Evolutionary conservation across 768 basidiomycete genomes (phyloP), one percentile per base, ranked within the genome.

Genomic region (Panaeolus cyanescens): DNA sequence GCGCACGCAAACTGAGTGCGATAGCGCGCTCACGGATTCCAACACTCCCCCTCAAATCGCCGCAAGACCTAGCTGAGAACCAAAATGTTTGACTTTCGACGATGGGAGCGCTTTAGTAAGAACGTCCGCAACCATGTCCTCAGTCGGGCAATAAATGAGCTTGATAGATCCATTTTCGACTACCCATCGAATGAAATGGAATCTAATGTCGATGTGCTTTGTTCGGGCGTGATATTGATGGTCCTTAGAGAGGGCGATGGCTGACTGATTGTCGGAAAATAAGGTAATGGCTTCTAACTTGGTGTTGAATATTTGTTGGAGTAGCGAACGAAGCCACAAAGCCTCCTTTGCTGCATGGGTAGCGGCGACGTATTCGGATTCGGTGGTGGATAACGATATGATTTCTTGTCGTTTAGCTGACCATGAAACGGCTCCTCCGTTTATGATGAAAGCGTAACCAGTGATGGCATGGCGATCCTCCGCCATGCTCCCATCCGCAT

Each of bases 351-450:
- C n/a, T n/a, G n/a, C n/a, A n/a, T n/a, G n/a, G n/a, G n/a, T n/a
- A n/a, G n/a, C n/a, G n/a, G n/a, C n/a, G n/a, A n/a, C n/a, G n/a
- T n/a, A n/a, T n/a, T n/a, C n/a, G n/a, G n/a, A n/a, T n/a, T n/a
- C n/a, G n/a, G n/a, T n/a, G n/a, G n/a, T n/a, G n/a, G n/a, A n/a
- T n/a, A n/a, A 61, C 34, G 75, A 67, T 31, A 74, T 63, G 13
- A 69, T 63, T 4, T 70, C 42, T 63, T 80, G 75, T 13, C 65
- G 39, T 54, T 73, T 71, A 9, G 74, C 70, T 5, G 59, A 61
- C 78, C 79, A 80, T 2, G 65, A 65, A 32, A 80, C 65, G 2
- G 67, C 63, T 1, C 69, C 70, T 0, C 71, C 67, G 40, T 64
- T 68, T 22, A 73, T 34, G n/a, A 67, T 60, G 56, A 68, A 74